phyloP scores from a whole-genome alignment of 2,329 filamentous ascomycete species.

The Aspergillus sp. region DNA sequence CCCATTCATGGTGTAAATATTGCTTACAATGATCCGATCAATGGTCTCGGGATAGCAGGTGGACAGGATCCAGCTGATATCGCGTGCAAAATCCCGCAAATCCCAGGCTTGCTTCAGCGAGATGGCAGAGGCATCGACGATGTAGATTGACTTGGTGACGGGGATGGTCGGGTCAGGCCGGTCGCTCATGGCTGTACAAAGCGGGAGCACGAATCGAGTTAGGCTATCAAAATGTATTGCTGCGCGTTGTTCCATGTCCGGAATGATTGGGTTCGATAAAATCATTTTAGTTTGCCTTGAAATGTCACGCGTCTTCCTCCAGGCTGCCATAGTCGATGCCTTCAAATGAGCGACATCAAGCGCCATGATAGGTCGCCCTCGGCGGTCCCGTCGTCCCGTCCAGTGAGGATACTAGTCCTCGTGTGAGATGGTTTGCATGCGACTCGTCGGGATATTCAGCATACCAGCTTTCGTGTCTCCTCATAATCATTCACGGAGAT shows the following conservation, averaged over 20 bases:
- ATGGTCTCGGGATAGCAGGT: conserved; percentile 34
- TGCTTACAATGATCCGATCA: conserved; percentile 22
- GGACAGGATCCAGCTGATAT: conserved; percentile 27
- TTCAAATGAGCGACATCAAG: conserved; percentile 20
- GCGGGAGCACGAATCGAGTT: conserved; percentile 26
- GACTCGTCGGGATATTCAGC: background rate
- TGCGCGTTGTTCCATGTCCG: conserved; percentile 26
- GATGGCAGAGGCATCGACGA: conserved; percentile 25
- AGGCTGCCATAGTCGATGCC: conserved; percentile 15
- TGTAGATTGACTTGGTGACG: conserved; percentile 21
- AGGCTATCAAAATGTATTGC: conserved; percentile 22
- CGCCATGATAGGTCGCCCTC: conserved; percentile 25
- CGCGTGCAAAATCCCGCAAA: conserved; percentile 22
- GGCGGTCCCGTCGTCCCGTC: conserved; percentile 28
- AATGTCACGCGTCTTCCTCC: conserved; percentile 18
- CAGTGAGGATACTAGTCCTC: conserved; percentile 29
- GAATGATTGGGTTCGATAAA: background rate
- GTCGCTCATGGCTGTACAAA: conserved; percentile 25
- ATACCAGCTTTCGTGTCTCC: conserved; percentile 22
- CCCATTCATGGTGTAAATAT: background rate
- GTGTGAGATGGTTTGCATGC: background rate
- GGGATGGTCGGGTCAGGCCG: conserved; percentile 6
- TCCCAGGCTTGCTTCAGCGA: conserved; percentile 27
- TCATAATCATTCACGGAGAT: conserved; percentile 25
- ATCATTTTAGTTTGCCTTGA: background rate